Percentiles rank a stretch among this genome's conserved stretches.
Conservation (phyloP, 805 yeast genomes). For the Candida quercuum region DNA sequence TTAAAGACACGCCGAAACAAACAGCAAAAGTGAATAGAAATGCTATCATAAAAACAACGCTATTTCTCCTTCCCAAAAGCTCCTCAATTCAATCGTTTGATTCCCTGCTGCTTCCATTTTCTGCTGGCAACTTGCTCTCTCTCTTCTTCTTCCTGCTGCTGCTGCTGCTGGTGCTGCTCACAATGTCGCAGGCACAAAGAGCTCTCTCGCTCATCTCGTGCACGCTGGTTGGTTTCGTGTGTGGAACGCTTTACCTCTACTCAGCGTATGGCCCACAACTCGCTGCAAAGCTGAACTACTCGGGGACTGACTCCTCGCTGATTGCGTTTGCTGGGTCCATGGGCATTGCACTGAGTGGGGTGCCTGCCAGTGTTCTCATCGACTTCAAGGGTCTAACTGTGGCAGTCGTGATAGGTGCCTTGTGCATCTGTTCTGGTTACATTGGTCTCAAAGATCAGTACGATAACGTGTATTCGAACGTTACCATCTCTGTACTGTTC, state of each 20-base stretch:
- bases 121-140: too few species aligned
- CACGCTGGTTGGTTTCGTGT: constrained; percentile 41
- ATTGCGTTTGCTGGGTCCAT: constrained; percentile 66
- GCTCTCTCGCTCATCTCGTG: constrained; percentile 14
- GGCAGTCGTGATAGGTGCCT: constrained; percentile 47
- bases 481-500: constrained; percentile 39
- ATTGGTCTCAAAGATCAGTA: constrained; percentile 47
- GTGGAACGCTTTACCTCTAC: constrained; percentile 73
- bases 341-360: constrained; percentile 60
- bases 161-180: background rate
- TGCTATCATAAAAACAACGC: too few species aligned
- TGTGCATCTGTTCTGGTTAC: constrained; percentile 49
- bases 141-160: background rate
- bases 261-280: constrained; percentile 78
- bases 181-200: constrained; percentile 3
- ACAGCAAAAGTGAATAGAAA: too few species aligned
- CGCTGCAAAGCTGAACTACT: constrained; percentile 48
- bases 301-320: constrained; percentile 57
- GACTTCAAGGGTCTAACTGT: constrained; percentile 56
- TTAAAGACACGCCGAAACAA: background rate
- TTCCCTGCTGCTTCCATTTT: background rate
- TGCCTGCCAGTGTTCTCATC: constrained; percentile 60
- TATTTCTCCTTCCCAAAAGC: too few species aligned
- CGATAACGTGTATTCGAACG: constrained; percentile 31
- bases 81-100: too few species aligned